A percentile compares a stretch with the other conserved stretches of the same genome.
Conservation (phyloP, 257 asterid species). For the Gardenia jasminoides region DNA sequence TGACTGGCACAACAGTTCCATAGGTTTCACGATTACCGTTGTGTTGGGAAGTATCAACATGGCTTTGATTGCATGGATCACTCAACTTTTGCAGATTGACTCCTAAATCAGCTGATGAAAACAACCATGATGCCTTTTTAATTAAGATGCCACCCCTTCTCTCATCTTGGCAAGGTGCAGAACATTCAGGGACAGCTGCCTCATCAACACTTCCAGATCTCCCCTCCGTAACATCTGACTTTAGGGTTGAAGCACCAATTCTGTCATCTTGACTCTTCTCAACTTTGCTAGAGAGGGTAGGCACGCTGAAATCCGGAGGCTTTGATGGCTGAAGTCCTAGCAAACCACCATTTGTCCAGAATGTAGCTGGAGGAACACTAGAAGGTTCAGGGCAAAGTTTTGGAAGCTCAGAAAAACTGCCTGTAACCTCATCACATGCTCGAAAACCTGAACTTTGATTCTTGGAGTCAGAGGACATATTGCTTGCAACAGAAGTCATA, state of each 20-base stretch:
- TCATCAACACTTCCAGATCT: slow-evolving; percentile 31
- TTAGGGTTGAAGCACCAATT: slow-evolving; percentile 24
- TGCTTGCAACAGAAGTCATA: slow-evolving; percentile 37
- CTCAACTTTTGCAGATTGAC: slow-evolving; percentile 53
- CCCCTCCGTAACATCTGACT: slow-evolving; percentile 33
- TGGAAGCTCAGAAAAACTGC: slow-evolving; percentile 34
- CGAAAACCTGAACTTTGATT: slow-evolving; percentile 26
- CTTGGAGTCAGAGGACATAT: slow-evolving; percentile 29
- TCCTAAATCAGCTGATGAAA: slow-evolving; percentile 72
- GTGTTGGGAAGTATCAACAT: slow-evolving; percentile 20
- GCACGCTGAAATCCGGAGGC: slow-evolving; percentile 70
- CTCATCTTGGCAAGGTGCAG: slow-evolving; percentile 39
- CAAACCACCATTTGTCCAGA: slow-evolving; percentile 98
- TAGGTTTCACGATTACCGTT: slow-evolving; percentile 27
- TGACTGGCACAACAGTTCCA: slow-evolving; percentile 25
- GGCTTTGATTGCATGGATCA: slow-evolving; percentile 31
- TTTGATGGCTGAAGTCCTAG: slow-evolving; percentile 96
- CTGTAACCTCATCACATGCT: slow-evolving; percentile 28
- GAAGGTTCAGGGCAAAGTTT: slow-evolving; percentile 54
- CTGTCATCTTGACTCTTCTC: slow-evolving; percentile 30
- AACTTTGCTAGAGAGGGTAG: slow-evolving; percentile 36
- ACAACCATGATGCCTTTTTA: slow-evolving; percentile 60
- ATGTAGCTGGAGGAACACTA: slow-evolving; percentile 44
- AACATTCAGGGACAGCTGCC: slow-evolving; percentile 25
- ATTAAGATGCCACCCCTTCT: slow-evolving; percentile 41